phyloP scores from a whole-genome alignment of 139 green algal genomes.

The Gonium pectorale region DNA sequence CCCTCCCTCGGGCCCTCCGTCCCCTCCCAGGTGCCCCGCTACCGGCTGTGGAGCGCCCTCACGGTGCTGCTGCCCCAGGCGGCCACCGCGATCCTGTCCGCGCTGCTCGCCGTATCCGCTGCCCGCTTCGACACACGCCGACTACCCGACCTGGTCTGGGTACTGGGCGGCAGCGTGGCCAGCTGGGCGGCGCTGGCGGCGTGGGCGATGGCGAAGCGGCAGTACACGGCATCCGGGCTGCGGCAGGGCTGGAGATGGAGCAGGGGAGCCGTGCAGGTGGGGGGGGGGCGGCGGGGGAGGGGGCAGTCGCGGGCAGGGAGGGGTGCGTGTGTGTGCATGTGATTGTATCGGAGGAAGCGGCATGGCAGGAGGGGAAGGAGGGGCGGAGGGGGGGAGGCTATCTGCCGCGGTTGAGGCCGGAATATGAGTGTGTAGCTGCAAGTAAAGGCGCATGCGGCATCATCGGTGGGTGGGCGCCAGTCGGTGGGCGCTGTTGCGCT shows the following conservation, averaged over 20 bases:
- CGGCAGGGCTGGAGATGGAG: slow-evolving; percentile 2
- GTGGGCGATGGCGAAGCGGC: neutral
- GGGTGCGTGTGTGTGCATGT: too few species aligned
- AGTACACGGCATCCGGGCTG: neutral
- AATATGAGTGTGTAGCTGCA: too few species aligned
- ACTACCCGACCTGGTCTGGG: slow-evolving; percentile 18
- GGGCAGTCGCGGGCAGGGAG: too few species aligned
- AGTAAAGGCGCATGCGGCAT: too few species aligned
- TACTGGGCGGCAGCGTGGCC: slow-evolving; percentile 17
- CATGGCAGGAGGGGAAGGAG: too few species aligned
- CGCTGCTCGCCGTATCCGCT: neutral
- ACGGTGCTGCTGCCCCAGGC: neutral
- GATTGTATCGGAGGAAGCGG: too few species aligned
- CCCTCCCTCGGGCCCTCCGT: too few species aligned
- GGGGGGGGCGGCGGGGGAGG: neutral
- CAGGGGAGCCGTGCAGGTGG: slow-evolving; percentile 24
- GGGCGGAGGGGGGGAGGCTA: too few species aligned
- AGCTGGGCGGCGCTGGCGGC: neutral
- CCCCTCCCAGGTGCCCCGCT: slow-evolving; percentile 15
- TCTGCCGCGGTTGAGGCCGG: too few species aligned
- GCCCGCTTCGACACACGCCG: neutral
- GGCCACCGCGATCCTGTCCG: neutral
- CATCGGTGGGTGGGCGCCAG: too few species aligned
- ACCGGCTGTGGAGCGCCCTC: slow-evolving; percentile 22
- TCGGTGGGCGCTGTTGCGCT: too few species aligned